These are phyloP conservation scores for Eucalyptus globulus DNA, from an alignment of 345 rosid species.

Conservation along the genomic window DNA sequence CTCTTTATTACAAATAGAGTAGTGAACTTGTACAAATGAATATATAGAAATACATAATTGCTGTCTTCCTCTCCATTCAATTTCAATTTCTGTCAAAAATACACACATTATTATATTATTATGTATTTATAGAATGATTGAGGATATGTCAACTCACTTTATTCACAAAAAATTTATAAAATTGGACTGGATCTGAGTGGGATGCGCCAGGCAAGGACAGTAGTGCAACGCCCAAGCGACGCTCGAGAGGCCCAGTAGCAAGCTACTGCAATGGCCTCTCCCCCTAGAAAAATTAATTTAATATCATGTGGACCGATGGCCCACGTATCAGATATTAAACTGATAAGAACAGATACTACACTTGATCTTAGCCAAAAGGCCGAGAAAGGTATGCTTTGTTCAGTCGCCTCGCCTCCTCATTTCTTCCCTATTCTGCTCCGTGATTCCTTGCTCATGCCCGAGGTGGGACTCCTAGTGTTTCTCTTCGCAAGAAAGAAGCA, in stretches of 20 bases:
- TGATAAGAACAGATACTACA: conserved; percentile 57
- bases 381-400: conserved; percentile 29
- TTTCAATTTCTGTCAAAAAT: no score
- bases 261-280: rapidly evolving
- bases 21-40: no score
- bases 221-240: background rate
- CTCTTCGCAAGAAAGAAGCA: background rate
- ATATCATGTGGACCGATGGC: conserved; percentile 23
- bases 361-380: conserved; percentile 66
- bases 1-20: no score
- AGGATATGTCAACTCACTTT: no score
- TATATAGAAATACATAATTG: no score
- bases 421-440: background rate
- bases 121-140: no score
- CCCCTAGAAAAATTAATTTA: background rate
- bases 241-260: background rate
- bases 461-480: background rate
- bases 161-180: no score
- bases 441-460: background rate
- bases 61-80: no score
- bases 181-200: no score
- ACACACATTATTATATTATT: no score
- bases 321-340: conserved; percentile 47
- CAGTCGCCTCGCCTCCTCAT: rapidly evolving
- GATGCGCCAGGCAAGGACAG: background rate